Evolutionary conservation across 2,329 filamentous ascomycete genomes (phyloP).

Genomic region (Colletotrichum gigasporum): DNA sequence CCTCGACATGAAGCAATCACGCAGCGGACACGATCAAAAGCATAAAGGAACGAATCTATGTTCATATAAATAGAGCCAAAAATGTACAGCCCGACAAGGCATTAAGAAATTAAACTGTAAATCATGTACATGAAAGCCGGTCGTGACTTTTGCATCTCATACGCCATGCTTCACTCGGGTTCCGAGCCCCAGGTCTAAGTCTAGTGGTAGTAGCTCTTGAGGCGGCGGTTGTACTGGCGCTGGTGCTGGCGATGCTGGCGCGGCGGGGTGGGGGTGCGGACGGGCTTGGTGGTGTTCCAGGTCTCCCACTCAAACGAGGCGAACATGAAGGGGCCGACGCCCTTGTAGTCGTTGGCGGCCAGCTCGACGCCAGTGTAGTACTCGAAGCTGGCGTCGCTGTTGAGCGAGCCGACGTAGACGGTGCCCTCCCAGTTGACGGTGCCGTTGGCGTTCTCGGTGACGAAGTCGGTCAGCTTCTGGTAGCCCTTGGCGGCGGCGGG

Average conservation of each 20-base stretch:
- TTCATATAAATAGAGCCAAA: slow-evolving; percentile 2
- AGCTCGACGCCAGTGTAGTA: slow-evolving; percentile 25
- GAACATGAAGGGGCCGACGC: slow-evolving; percentile 34
- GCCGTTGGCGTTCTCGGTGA: slow-evolving; percentile 56
- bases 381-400: slow-evolving; percentile 59
- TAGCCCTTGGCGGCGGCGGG: slow-evolving; percentile 44
- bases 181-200: background rate
- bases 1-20: too few relatives aligned
- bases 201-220: slow-evolving; percentile 9
- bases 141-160: background rate
- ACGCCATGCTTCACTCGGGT: background rate
- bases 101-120: slow-evolving; percentile 19
- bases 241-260: too few relatives aligned
- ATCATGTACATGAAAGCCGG: slow-evolving; percentile 22
- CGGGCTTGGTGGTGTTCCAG: slow-evolving; percentile 25
- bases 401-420: slow-evolving; percentile 61
- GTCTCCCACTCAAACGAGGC: slow-evolving; percentile 36
- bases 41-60: slow-evolving; percentile 7
- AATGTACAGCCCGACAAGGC: slow-evolving; percentile 9
- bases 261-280: background rate
- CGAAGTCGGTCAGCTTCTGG: slow-evolving; percentile 53
- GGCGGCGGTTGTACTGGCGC: slow-evolving; percentile 25
- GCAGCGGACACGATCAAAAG: background rate
- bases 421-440: slow-evolving; percentile 62
- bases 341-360: slow-evolving; percentile 34